phyloP scores from a whole-genome alignment of 352 stramenopile genomes.

The Globisporangium megalacanthum region DNA sequence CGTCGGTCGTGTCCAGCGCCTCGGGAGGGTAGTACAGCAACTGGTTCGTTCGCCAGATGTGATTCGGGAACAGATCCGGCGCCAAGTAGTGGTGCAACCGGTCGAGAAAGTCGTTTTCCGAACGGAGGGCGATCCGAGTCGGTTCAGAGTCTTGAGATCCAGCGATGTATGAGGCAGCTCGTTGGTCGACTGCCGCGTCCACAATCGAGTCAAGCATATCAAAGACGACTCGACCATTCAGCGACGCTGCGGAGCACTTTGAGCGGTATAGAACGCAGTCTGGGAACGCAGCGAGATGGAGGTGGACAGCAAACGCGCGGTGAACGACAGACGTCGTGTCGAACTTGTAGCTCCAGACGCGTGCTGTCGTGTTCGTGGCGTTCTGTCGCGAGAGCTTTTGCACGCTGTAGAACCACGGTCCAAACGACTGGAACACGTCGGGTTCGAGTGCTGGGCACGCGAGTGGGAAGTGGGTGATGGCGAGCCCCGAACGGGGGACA shows the following conservation, averaged over 20 bases:
- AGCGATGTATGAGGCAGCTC: neutral
- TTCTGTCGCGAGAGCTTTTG: neutral
- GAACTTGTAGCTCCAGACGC: conserved; percentile 34
- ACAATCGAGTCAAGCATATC: conserved; percentile 30
- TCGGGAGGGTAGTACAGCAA: conserved; percentile 23
- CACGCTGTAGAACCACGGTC: conserved; percentile 6
- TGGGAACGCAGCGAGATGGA: conserved; percentile 16
- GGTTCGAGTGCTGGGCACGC: conserved; percentile 24
- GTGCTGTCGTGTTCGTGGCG: conserved; percentile 6
- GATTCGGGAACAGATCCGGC: conserved; percentile 23
- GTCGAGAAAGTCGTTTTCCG: conserved; percentile 26
- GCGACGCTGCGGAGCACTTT: conserved; percentile 5
- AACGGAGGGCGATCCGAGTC: conserved; percentile 1
- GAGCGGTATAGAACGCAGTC: conserved; percentile 25
- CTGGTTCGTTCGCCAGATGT: conserved; percentile 30
- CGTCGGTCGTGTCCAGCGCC: conserved; percentile 6
- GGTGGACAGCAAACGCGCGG: conserved; percentile 21
- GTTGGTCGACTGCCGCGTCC: conserved; percentile 4
- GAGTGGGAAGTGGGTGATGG: conserved; percentile 11
- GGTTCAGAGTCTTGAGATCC: neutral
- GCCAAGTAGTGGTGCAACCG: conserved; percentile 36
- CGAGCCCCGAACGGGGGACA: conserved; percentile 25
- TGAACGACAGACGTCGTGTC: conserved; percentile 28
- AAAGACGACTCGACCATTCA: conserved; percentile 21
- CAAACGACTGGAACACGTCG: conserved; percentile 19